Conservation (phyloP, 139 green algal species). For the Chlorella ohadii region DNA sequence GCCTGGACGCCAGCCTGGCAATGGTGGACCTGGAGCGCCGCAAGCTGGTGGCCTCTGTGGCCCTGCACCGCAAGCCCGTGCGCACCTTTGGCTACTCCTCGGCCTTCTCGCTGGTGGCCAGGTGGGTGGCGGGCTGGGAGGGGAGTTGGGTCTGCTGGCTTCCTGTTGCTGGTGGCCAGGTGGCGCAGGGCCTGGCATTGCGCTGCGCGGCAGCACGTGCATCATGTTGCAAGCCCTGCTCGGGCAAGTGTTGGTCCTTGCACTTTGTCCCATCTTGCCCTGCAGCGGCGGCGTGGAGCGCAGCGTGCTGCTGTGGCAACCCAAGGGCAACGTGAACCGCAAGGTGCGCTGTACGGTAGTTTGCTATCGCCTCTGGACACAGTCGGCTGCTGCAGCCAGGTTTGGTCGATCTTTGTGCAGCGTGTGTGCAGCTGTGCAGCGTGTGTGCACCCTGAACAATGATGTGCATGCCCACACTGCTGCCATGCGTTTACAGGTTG, state of each 20-base stretch:
- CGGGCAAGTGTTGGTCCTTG: no score
- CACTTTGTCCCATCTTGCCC: neutral
- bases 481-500: neutral
- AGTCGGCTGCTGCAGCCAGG: no score
- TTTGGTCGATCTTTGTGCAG: no score
- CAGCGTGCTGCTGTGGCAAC: conserved; percentile 84
- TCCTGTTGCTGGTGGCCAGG: neutral
- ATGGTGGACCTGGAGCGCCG: conserved; percentile 54
- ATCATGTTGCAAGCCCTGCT: no score
- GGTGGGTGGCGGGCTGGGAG: neutral
- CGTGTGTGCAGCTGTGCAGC: no score
- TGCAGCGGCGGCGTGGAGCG: conserved; percentile 74
- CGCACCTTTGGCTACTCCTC: conserved; percentile 78
- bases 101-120: conserved; percentile 82
- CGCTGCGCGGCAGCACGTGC: no score
- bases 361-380: no score
- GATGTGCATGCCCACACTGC: no score
- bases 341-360: no score
- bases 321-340: conserved; percentile 32
- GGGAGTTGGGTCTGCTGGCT: neutral
- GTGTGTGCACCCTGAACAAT: no score
- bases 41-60: conserved; percentile 33
- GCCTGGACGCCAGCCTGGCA: conserved; percentile 78
- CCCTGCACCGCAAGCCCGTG: conserved; percentile 69
- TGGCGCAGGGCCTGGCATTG: no score